These are phyloP conservation scores for Orbilia blumenaviensis DNA, from an alignment of 2,329 filamentous ascomycete species.

Conservation along the genomic window DNA sequence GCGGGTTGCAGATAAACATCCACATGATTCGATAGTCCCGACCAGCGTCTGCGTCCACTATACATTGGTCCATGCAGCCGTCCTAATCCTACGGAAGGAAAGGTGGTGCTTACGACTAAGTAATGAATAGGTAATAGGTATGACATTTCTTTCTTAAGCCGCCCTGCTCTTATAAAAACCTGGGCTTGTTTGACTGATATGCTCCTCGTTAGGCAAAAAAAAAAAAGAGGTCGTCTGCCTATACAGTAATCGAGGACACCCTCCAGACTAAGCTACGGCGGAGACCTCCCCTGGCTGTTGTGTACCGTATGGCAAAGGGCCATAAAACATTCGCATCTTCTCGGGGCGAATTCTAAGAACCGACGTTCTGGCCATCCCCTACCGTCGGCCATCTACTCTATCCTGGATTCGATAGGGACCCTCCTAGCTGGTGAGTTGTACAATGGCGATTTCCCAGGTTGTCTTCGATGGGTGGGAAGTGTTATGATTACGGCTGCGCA, in stretches of 20 bases:
- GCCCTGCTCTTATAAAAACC: neutral
- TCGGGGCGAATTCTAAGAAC: conserved; percentile 1
- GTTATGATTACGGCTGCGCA: conserved; percentile 45
- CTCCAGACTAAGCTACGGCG: too few relatives aligned
- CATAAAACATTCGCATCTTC: conserved; percentile 18
- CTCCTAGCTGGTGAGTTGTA: conserved; percentile 47
- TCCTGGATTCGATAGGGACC: conserved; percentile 40
- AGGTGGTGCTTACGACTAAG: conserved; percentile 4
- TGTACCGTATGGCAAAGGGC: conserved; percentile 51
- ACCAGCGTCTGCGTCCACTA: conserved; percentile 14
- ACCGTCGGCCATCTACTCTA: conserved; percentile 42
- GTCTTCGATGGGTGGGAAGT: conserved; percentile 27
- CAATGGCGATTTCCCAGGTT: conserved; percentile 43
- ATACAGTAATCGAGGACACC: too few relatives aligned
- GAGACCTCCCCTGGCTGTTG: conserved; percentile 38
- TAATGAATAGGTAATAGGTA: conserved; percentile 21
- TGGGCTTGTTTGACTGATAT: conserved; percentile 14
- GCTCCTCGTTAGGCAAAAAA: neutral
- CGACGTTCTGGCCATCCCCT: conserved; percentile 34
- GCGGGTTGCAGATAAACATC: conserved; percentile 48
- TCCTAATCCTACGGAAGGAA: conserved; percentile 16
- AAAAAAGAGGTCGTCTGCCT: neutral
- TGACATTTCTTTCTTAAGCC: conserved; percentile 35
- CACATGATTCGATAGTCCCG: conserved; percentile 50
- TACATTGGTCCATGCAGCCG: conserved; percentile 8